Evolutionary conservation across 1,284 basidiomycete genomes (phyloP), one percentile per base, ranked within the genome.

Genomic region (Sporisorium exsertum): DNA sequence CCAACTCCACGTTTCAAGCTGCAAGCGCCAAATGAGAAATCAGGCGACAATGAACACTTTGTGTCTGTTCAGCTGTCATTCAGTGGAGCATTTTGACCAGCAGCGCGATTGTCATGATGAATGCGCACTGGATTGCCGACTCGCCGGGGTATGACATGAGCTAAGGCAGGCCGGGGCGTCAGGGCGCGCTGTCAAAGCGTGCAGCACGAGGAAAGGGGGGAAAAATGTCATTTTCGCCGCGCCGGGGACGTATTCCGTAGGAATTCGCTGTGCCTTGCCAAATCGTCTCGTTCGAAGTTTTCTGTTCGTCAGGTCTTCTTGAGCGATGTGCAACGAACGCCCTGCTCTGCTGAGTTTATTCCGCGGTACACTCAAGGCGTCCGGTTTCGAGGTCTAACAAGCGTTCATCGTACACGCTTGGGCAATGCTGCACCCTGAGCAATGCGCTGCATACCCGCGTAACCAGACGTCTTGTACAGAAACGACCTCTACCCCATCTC

Each of bases 41-140:
- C 49, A 50, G 49, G 49, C 49, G 29, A 50, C 49, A 50, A n/a
- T 50, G 49, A 6, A 20, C 29, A 12, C 37, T n/a, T 15, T n/a
- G 35, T 35, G 35, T 40, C 16, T 40, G 18, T 40, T 18, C 37
- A 40, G 16, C 47, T 24, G 46, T 47, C 46, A 47, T 47, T 46
- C 45, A 5, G 22, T 3, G 24, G 13, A 26, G 8, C 32, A n/a
- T 33, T 24, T 52, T 35, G 50, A 52, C 50, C 50, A 33, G 33
- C 50, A 37, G 50, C 40, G 40, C 40, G n/a, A 43, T 43, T 43
- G n/a, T 20, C n/a, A 43, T n/a, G 40, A 3, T n/a, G 37, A n/a
- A n/a, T 3, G 18, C 16, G 3, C 16, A n/a, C n/a, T n/a, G 20
- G n/a, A 43, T 20, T 43, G 40, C 40, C 40, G 40, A 43, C 40